phyloP scores from a whole-genome alignment of 768 basidiomycete species.

The Lentinus brumalis region DNA sequence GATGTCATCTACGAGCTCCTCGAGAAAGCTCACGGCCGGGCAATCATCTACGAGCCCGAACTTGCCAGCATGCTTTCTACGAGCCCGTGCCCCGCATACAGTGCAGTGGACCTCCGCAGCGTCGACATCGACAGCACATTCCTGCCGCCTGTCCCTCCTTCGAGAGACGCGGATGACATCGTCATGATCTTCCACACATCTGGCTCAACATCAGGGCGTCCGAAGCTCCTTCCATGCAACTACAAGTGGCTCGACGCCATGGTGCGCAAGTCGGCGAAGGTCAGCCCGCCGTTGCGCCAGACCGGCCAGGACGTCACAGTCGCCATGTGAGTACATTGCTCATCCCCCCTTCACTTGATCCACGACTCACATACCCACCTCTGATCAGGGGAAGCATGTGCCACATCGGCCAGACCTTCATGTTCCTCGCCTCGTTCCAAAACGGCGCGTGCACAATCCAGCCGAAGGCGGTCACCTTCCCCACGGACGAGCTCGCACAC shows the following conservation, averaged over 20 bases:
- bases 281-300: slow-evolving; percentile 49
- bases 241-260: slow-evolving; percentile 61
- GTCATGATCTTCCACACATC: slow-evolving; percentile 74
- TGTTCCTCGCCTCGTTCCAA: slow-evolving; percentile 68
- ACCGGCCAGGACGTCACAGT: slow-evolving; percentile 63
- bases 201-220: slow-evolving; percentile 75
- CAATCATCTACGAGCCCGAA: slow-evolving; percentile 63
- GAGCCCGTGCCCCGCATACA: slow-evolving; percentile 52
- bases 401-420: slow-evolving; percentile 73
- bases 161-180: slow-evolving; percentile 33
- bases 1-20: slow-evolving; percentile 67
- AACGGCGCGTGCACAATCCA: slow-evolving; percentile 70
- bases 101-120: slow-evolving; percentile 42
- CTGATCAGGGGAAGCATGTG: slow-evolving; percentile 71
- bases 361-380: slow-evolving; percentile 13
- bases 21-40: slow-evolving; percentile 54
- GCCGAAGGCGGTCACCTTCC: slow-evolving; percentile 59
- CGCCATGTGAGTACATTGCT: slow-evolving; percentile 55
- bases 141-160: slow-evolving; percentile 50
- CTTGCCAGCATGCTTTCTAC: slow-evolving; percentile 46
- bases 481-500: slow-evolving; percentile 63
- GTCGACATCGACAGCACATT: slow-evolving; percentile 39
- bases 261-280: slow-evolving; percentile 55
- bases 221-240: slow-evolving; percentile 70
- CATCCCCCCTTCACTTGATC: neutral